Conservation (phyloP, 2,329 filamentous ascomycete genomes). For the Verticillium alfalfae region DNA sequence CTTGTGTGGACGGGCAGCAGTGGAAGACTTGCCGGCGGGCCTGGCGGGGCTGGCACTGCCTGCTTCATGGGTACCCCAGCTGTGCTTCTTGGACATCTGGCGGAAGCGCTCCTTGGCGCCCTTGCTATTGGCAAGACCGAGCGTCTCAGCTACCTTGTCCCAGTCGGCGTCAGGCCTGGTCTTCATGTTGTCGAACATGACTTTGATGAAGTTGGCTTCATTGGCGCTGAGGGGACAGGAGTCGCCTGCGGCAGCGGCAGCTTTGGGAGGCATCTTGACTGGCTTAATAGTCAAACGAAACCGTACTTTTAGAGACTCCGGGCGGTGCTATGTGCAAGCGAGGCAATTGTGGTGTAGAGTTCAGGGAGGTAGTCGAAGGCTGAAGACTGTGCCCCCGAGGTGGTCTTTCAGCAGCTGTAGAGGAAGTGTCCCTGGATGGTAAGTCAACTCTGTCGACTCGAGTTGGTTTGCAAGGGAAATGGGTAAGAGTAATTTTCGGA, state of each 20-base stretch:
- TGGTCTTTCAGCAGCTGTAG: too few species aligned
- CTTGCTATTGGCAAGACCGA: slow-evolving; percentile 28
- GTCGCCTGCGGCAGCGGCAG: slow-evolving; percentile 7
- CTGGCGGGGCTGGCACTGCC: slow-evolving; percentile 20
- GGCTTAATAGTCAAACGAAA: too few species aligned
- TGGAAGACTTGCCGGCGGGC: slow-evolving; percentile 7
- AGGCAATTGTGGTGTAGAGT: too few species aligned
- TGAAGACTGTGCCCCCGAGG: too few species aligned
- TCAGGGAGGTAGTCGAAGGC: too few species aligned
- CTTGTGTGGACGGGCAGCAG: slow-evolving; percentile 8
- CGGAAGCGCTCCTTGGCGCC: slow-evolving; percentile 36
- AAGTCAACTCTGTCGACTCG: too few species aligned
- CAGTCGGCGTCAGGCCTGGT: slow-evolving; percentile 34
- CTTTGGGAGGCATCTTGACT: not conserved
- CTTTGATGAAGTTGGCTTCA: slow-evolving; percentile 32
- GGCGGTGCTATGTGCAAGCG: too few species aligned
- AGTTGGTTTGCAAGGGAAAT: too few species aligned
- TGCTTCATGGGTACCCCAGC: slow-evolving; percentile 24
- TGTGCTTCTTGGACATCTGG: slow-evolving; percentile 31
- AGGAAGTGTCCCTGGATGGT: too few species aligned
- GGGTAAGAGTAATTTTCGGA: too few species aligned
- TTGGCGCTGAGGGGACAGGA: slow-evolving; percentile 21
- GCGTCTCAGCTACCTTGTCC: slow-evolving; percentile 25
- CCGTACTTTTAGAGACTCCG: too few species aligned
- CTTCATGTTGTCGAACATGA: slow-evolving; percentile 34